phyloP scores from a whole-genome alignment of 164 flowering plant species.

The Tetracentron sinense region DNA sequence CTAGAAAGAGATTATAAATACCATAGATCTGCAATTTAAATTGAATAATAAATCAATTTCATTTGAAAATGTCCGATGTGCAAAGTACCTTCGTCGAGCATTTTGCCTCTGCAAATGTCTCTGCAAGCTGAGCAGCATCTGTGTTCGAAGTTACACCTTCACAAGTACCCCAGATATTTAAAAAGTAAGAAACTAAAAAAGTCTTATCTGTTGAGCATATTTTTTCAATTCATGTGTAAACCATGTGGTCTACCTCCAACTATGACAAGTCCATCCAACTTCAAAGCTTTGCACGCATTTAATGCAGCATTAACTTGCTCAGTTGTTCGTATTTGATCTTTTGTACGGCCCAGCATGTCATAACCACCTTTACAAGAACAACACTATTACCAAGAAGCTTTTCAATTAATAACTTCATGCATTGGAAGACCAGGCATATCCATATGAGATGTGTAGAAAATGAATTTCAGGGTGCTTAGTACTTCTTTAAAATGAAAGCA shows the following conservation, averaged over 20 bases:
- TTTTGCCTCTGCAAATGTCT: constrained; percentile 89
- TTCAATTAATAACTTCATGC: no score
- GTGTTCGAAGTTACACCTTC: constrained; percentile 97
- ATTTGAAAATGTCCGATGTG: not conserved
- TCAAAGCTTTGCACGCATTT: constrained; percentile 72
- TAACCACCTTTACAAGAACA: constrained; percentile 70
- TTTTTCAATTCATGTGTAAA: not conserved
- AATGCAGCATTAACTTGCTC: constrained; percentile 97
- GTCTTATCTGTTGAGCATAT: not conserved
- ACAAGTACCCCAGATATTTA: constrained; percentile 16
- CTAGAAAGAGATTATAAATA: no score
- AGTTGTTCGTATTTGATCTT: constrained; percentile 92
- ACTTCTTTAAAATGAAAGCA: no score
- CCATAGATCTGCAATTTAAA: not conserved
- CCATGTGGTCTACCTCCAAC: constrained; percentile 67
- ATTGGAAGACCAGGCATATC: no score
- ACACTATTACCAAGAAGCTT: no score
- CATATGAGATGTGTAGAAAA: no score
- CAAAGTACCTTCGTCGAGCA: constrained; percentile 77
- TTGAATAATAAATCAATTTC: not conserved
- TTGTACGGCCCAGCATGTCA: constrained; percentile 92
- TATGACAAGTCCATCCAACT: constrained; percentile 89
- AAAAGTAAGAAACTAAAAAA: constrained; percentile 3
- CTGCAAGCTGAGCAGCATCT: constrained; percentile 98
- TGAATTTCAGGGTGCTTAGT: no score